phyloP scores from a whole-genome alignment of 2,329 filamentous ascomycete species.

The Myriosclerotinia duriaeana region DNA sequence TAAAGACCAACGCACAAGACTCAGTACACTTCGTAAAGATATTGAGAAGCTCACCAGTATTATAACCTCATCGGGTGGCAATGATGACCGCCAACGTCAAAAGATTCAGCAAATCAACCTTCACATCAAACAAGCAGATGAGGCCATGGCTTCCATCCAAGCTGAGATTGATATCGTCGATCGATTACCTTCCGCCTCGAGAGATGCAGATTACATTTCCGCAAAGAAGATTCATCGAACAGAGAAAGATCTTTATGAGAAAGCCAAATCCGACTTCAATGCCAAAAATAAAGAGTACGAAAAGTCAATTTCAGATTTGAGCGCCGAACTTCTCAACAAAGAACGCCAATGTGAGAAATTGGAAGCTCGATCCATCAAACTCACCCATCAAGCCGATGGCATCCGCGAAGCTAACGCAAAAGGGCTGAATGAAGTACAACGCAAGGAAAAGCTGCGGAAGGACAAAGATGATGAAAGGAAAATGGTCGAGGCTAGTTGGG shows the following conservation, averaged over 20 bases:
- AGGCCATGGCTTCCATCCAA: constrained; percentile 56
- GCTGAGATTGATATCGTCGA: constrained; percentile 64
- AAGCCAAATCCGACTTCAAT: constrained; percentile 54
- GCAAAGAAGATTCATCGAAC: constrained; percentile 54
- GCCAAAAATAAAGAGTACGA: constrained; percentile 62
- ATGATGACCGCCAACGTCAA: constrained; percentile 73
- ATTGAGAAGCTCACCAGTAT: constrained; percentile 67
- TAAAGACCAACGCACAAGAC: constrained; percentile 71
- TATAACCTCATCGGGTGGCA: constrained; percentile 66
- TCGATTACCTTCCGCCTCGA: constrained; percentile 58
- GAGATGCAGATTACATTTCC: constrained; percentile 54
- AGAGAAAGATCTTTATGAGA: constrained; percentile 48
- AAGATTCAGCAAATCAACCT: constrained; percentile 74
- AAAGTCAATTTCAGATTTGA: constrained; percentile 60
- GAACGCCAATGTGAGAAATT: constrained; percentile 70
- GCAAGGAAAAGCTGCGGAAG: constrained; percentile 36
- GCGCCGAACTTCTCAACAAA: constrained; percentile 62
- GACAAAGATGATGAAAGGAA: constrained; percentile 36
- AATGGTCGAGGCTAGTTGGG: constrained; percentile 34
- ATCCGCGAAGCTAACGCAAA: constrained; percentile 66
- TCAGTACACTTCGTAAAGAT: constrained; percentile 68
- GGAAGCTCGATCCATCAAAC: constrained; percentile 67
- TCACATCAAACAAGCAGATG: constrained; percentile 65
- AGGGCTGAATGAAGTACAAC: constrained; percentile 45
- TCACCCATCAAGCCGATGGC: constrained; percentile 69